These are phyloP conservation scores for Lophium mytilinum DNA, from an alignment of 495 filamentous ascomycete genomes.

Conservation along the genomic window DNA sequence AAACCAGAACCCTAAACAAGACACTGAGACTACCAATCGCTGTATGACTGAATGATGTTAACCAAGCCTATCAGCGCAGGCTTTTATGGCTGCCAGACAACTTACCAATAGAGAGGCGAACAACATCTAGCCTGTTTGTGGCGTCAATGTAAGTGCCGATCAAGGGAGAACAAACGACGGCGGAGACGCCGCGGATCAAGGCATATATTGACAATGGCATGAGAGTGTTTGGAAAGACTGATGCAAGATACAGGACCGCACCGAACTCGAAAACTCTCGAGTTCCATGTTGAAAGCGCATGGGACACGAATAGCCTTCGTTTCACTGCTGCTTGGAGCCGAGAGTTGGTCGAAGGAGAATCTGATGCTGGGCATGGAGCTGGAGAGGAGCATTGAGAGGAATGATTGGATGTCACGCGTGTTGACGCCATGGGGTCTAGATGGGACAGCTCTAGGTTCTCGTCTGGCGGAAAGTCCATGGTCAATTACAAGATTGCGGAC, in stretches of 20 bases:
- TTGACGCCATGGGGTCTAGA: too few relatives aligned
- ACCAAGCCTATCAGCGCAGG: too few relatives aligned
- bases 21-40: slow-evolving; percentile 1
- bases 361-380: too few relatives aligned
- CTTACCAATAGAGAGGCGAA: slow-evolving; percentile 5
- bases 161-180: slow-evolving; percentile 3
- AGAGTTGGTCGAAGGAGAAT: too few relatives aligned
- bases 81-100: background rate
- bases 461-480: too few relatives aligned
- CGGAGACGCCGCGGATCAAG: slow-evolving; percentile 22
- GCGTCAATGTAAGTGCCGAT: background rate
- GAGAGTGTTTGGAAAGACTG: slow-evolving; percentile 6
- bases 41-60: background rate
- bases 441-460: too few relatives aligned
- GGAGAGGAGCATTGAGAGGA: too few relatives aligned
- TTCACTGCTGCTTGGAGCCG: too few relatives aligned
- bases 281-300: slow-evolving; percentile 14
- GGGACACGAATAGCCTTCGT: slow-evolving; percentile 4
- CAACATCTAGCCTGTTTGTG: background rate
- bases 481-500: too few relatives aligned
- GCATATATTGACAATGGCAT: slow-evolving; percentile 7
- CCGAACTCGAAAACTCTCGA: slow-evolving; percentile 11
- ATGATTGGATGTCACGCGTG: too few relatives aligned
- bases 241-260: slow-evolving; percentile 6
- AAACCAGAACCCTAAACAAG: slow-evolving; percentile 1